Percentiles rank a stretch among this genome's conserved stretches.
Conservation (phyloP, 805 yeast species). For the Maudiozyma serrabonitensis region DNA sequence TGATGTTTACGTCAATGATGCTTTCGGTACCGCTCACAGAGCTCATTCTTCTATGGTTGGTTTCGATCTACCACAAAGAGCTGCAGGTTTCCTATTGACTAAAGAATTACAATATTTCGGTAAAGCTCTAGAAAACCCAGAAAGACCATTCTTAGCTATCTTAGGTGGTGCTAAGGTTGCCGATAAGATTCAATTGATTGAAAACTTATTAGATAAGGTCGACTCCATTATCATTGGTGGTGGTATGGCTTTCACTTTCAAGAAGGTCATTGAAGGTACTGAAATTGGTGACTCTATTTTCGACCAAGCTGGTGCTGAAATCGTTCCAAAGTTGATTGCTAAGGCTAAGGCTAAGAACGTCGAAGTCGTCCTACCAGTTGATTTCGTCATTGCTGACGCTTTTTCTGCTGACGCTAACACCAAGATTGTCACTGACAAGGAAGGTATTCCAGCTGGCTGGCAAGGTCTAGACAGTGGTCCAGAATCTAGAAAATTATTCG, state of each 20-base stretch:
- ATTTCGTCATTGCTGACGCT: conserved; percentile 91
- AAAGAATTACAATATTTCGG: conserved; percentile 95
- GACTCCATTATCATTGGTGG: conserved; percentile 93
- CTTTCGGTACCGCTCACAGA: conserved; percentile 99
- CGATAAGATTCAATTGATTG: conserved; percentile 97
- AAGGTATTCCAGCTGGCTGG: conserved; percentile 93
- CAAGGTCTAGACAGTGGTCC: conserved; percentile 97
- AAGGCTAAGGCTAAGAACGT: conserved; percentile 96
- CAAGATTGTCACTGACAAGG: conserved; percentile 75
- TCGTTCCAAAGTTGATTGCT: conserved; percentile 82
- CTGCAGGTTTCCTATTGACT: conserved; percentile 96
- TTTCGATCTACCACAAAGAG: conserved; percentile 86
- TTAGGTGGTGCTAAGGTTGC: conserved; percentile 99
- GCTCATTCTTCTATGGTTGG: conserved; percentile 99
- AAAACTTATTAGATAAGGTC: conserved; percentile 93
- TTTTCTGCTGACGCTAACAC: conserved; percentile 86
- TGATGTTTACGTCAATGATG: conserved; percentile 94
- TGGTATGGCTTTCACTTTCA: conserved; percentile 99
- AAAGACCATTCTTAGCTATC: conserved; percentile 96
- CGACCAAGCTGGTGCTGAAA: conserved; percentile 93
- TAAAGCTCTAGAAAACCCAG: conserved; percentile 95
- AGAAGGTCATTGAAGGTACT: conserved; percentile 80
- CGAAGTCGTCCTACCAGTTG: conserved; percentile 89
- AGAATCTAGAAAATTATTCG: conserved; percentile 71
- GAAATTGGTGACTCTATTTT: conserved; percentile 86